A percentile compares a stretch with the other conserved stretches of the same genome.
Evolutionary conservation across 306 rosid species (phyloP).

Genomic region (Leucaena leucocephala): DNA sequence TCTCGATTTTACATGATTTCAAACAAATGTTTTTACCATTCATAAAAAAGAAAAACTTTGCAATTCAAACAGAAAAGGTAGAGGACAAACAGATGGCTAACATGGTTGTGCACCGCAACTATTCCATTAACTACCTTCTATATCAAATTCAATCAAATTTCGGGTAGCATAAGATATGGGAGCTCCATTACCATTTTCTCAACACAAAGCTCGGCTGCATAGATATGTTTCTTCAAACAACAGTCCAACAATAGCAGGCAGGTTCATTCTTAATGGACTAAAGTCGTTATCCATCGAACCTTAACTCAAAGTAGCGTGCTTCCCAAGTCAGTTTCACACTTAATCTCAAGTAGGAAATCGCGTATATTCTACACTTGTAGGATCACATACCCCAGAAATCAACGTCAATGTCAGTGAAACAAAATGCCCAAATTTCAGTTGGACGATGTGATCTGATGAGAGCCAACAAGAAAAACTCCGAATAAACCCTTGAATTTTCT

Average conservation of each 20-base stretch:
- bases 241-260: conserved; percentile 13
- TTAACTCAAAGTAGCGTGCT: not conserved
- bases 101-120: not conserved
- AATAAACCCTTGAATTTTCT: conserved; percentile 14
- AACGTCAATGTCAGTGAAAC: not conserved
- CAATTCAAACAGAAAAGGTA: conserved; percentile 5
- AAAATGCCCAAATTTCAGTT: not conserved
- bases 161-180: not conserved
- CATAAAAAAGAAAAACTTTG: not conserved
- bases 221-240: conserved; percentile 16
- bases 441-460: not conserved
- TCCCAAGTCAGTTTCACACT: not conserved
- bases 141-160: not conserved
- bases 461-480: conserved; percentile 1
- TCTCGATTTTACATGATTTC: not conserved
- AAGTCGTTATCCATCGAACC: conserved; percentile 1
- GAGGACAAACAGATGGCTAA: not conserved
- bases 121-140: not conserved
- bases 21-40: not conserved
- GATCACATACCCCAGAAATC: not conserved
- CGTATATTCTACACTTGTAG: not conserved
- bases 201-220: conserved; percentile 12
- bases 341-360: not conserved
- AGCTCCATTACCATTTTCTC: conserved; percentile 43
- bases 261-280: conserved; percentile 19